These are phyloP conservation scores for Suillus subalutaceus DNA, from an alignment of 768 basidiomycete species.

Conservation along the genomic window DNA sequence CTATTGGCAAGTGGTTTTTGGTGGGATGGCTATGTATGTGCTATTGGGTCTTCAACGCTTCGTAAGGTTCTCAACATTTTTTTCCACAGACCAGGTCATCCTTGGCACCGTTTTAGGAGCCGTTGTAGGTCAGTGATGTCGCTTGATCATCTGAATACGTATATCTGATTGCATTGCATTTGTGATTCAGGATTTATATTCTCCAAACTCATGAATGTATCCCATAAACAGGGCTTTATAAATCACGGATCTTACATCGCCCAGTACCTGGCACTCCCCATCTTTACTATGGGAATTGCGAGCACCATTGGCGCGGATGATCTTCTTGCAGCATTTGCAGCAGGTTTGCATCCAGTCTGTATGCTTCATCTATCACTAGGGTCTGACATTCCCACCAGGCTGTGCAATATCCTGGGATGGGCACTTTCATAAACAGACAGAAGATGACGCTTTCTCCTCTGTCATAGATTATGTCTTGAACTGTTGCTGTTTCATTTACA, in stretches of 20 bases:
- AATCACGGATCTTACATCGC: slow-evolving; percentile 87
- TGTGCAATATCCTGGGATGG: slow-evolving; percentile 93
- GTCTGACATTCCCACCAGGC: slow-evolving; percentile 51
- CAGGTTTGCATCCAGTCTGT: slow-evolving; percentile 45
- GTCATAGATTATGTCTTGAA: slow-evolving; percentile 89
- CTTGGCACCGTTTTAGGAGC: slow-evolving; percentile 79
- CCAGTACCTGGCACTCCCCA: slow-evolving; percentile 73
- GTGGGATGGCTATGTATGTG: slow-evolving; percentile 79
- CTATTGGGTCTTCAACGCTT: not conserved
- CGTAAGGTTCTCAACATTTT: slow-evolving; percentile 9
- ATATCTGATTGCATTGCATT: not conserved
- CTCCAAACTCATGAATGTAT: slow-evolving; percentile 71
- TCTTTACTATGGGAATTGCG: slow-evolving; percentile 77
- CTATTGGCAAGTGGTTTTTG: slow-evolving; percentile 84
- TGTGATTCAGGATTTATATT: slow-evolving; percentile 56
- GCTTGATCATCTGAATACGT: not conserved
- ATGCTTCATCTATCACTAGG: not conserved
- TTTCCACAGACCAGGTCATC: slow-evolving; percentile 70
- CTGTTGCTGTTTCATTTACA: slow-evolving; percentile 80
- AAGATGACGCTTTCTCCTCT: slow-evolving; percentile 85
- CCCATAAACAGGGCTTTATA: slow-evolving; percentile 61
- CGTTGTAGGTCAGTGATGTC: slow-evolving; percentile 39
- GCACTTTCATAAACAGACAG: slow-evolving; percentile 75
- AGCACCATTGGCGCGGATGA: slow-evolving; percentile 86
- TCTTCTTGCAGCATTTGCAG: slow-evolving; percentile 86